Evolutionary conservation across 352 stramenopile species (phyloP), one percentile per base, ranked within the genome.

Genomic region (Phytopythium ostracodes): DNA sequence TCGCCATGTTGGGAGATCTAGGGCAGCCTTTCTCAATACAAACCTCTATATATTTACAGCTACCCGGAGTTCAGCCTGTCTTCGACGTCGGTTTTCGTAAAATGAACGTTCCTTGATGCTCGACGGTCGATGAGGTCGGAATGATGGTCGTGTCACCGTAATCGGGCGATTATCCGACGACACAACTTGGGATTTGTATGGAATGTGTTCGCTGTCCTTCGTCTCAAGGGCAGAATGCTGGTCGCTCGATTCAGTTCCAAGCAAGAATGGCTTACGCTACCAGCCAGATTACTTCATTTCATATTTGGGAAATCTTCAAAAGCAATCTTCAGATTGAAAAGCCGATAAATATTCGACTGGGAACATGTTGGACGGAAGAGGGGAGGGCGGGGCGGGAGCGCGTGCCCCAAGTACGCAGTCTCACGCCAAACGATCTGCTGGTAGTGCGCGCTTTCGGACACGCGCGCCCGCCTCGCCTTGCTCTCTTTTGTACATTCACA

Each of bases 71-170:
- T 38, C 33, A 1, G 18, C 14, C 6, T 49, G 42, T 2, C 9
- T 0, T 10, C 17, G 20, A 22, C 42, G 20, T n/a, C 9, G 42
- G n/a, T 15, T 27, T 49, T 49, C n/a, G 6, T 22, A 20, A 54
- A 36, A 12, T 54, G 47, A 54, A 22, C 11, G 22, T n/a, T 33
- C 47, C 36, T 18, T n/a, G 46, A 1, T 0, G 46, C 25, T 52
- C 22, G 46, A 29, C 22, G 14, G 22, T 52, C 46, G 25, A 52
- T 8, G 22, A 20, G n/a, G n/a, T 2, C 7, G 47, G 47, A 54
- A 54, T 54, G 47, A n/a, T 54, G 47, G 47, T 54, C 42, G 33
- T n/a, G 42, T 22, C 29, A 33, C 29, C 3, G 40, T 44, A 49
- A 25, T 49, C 20, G 2, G 17, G 40, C 2, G 40, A 44, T 44